Percentiles rank a stretch among this genome's conserved stretches.
These are phyloP conservation scores for Hordeum vulgare DNA, from an alignment of 176 grass and related monocot genomes.

Conservation along the genomic window DNA sequence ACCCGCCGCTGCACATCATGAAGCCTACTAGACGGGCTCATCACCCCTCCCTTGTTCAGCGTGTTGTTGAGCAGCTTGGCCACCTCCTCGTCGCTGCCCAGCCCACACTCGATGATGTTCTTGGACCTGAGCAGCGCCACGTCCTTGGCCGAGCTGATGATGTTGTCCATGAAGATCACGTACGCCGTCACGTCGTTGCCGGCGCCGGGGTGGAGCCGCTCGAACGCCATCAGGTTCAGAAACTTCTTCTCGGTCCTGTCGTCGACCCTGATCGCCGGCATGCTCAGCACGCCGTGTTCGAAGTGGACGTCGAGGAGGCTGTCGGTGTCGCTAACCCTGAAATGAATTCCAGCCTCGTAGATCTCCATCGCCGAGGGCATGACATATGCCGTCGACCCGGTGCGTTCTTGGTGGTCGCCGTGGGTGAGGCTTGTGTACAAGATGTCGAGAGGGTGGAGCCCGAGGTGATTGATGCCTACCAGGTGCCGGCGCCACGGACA, in stretches of 20 bases:
- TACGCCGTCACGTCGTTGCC: conserved; percentile 38
- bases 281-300: conserved; percentile 2
- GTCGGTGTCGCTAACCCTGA: conserved; percentile 16
- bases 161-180: conserved; percentile 55
- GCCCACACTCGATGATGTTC: neutral
- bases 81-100: conserved; percentile 21
- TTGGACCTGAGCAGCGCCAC: conserved; percentile 34
- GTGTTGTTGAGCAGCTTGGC: conserved; percentile 10
- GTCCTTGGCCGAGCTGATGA: conserved; percentile 45
- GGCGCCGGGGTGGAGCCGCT: conserved; percentile 25
- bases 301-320: conserved; percentile 32
- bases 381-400: neutral
- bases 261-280: conserved; percentile 20
- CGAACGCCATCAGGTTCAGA: conserved; percentile 62
- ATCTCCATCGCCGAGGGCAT: conserved; percentile 35
- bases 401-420: neutral
- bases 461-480: neutral
- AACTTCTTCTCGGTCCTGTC: conserved; percentile 33
- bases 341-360: conserved; percentile 40
- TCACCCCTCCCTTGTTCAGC: neutral
- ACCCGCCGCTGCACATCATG: neutral
- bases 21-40: neutral
- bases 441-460: neutral
- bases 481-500: neutral
- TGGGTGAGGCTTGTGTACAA: neutral